These are phyloP conservation scores for Pseudevernia furfuracea DNA, from an alignment of 495 filamentous ascomycete species.

Conservation along the genomic window DNA sequence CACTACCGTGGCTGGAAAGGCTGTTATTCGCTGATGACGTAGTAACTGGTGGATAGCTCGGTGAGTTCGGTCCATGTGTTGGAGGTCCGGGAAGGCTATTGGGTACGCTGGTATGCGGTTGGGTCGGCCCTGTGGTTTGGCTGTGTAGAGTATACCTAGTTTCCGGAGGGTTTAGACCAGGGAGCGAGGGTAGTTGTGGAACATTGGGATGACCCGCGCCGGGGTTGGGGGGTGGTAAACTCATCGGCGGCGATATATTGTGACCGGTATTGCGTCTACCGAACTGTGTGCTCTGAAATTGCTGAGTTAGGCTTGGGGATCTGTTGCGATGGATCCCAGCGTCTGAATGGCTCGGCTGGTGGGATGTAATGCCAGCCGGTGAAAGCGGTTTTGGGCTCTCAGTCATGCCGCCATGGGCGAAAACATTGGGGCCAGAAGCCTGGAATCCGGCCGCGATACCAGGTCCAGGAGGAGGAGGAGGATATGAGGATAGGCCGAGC, in stretches of 20 bases:
- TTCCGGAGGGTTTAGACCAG: constrained; percentile 43
- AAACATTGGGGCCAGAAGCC: constrained; percentile 35
- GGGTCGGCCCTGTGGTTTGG: constrained; percentile 23
- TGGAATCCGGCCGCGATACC: constrained; percentile 38
- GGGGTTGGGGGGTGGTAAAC: constrained; percentile 27
- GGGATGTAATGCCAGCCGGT: constrained; percentile 56
- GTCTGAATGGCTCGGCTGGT: constrained; percentile 49
- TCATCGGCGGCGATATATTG: constrained; percentile 34
- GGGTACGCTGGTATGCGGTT: constrained; percentile 15
- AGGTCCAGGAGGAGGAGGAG: constrained; percentile 16
- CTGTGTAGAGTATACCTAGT: constrained; percentile 39
- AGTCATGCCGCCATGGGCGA: constrained; percentile 63
- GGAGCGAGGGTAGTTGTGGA: constrained; percentile 47
- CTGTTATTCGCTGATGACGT: constrained; percentile 41
- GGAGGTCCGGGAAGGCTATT: constrained; percentile 18
- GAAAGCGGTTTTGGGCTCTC: constrained; percentile 85
- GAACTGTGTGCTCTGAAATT: constrained; percentile 61
- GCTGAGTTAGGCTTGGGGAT: constrained; percentile 61
- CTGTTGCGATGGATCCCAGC: constrained; percentile 49
- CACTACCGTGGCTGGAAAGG: constrained; percentile 25
- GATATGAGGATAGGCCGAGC: constrained; percentile 35
- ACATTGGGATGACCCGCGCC: constrained; percentile 27
- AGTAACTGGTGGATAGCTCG: constrained; percentile 25
- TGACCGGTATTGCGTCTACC: constrained; percentile 42
- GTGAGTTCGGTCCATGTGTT: constrained; percentile 17